A percentile compares a stretch with the other conserved stretches of the same genome.
Evolutionary conservation across 441 rosid species (phyloP).

Genomic region (Populus hybrid): DNA sequence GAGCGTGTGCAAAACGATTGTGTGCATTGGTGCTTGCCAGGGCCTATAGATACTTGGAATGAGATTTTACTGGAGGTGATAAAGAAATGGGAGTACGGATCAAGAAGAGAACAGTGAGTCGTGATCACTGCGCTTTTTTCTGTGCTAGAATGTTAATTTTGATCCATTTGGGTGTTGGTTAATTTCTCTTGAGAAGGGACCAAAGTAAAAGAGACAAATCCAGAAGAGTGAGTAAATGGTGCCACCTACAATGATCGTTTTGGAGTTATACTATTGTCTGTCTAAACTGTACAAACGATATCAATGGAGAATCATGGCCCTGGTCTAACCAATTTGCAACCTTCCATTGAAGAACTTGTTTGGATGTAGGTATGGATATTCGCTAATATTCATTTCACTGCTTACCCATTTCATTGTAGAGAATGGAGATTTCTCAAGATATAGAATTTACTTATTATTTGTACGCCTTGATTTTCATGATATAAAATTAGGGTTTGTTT

Average conservation of each 20-base stretch:
- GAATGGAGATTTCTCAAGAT: neutral
- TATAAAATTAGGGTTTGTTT: neutral
- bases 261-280: neutral
- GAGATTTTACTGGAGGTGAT: slow-evolving; percentile 60
- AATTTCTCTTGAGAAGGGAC: slow-evolving; percentile 8
- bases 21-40: slow-evolving; percentile 97
- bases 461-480: neutral
- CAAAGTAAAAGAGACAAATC: neutral
- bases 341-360: neutral
- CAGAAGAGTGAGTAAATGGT: slow-evolving; percentile 8
- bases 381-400: neutral
- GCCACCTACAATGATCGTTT: slow-evolving; percentile 13
- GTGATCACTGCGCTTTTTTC: neutral
- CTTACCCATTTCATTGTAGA: neutral
- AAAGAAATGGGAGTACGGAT: slow-evolving; percentile 47
- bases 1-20: slow-evolving; percentile 89
- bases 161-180: slow-evolving; percentile 9
- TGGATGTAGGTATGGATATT: neutral
- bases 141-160: neutral
- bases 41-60: slow-evolving; percentile 95
- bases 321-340: neutral
- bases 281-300: slow-evolving; percentile 14
- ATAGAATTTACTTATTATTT: neutral
- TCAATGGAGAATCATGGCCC: slow-evolving; percentile 6
- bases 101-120: slow-evolving; percentile 22